Evolutionary conservation across 2,329 filamentous ascomycete species (phyloP).

Genomic region (Diplodia seriata): DNA sequence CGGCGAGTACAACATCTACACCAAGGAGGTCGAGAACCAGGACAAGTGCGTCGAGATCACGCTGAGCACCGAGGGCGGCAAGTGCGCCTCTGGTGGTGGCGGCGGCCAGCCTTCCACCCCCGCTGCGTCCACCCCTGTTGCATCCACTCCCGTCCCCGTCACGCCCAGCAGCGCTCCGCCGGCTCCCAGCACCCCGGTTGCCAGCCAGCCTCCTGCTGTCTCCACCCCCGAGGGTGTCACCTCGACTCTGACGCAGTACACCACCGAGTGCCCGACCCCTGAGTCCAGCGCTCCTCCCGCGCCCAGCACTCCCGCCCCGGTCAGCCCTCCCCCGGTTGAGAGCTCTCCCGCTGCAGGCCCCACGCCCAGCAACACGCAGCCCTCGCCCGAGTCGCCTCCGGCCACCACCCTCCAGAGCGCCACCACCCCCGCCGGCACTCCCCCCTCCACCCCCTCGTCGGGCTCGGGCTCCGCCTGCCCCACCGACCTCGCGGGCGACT

Average conservation of each 20-base stretch:
- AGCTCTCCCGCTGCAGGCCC: not conserved
- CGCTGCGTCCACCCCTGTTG: slow-evolving; percentile 40
- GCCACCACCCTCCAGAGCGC: slow-evolving; percentile 10
- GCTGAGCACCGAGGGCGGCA: slow-evolving; percentile 42
- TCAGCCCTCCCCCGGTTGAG: not conserved
- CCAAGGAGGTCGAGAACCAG: slow-evolving; percentile 49
- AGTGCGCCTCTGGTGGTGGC: slow-evolving; percentile 43
- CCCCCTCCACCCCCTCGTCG: slow-evolving; percentile 24
- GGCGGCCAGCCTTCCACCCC: slow-evolving; percentile 9
- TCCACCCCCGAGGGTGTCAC: slow-evolving; percentile 8
- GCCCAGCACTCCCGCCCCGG: slow-evolving; percentile 30
- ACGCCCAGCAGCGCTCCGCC: not conserved
- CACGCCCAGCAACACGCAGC: slow-evolving; percentile 1
- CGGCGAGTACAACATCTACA: slow-evolving; percentile 64
- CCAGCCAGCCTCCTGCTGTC: not conserved
- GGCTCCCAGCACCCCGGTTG: slow-evolving; percentile 10
- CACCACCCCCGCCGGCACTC: slow-evolving; percentile 27
- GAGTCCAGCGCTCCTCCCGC: slow-evolving; percentile 30
- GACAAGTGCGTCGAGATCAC: slow-evolving; percentile 59
- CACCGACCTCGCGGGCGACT: slow-evolving; percentile 43
- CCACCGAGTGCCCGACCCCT: slow-evolving; percentile 21
- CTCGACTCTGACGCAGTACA: slow-evolving; percentile 25
- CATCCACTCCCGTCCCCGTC: slow-evolving; percentile 33
- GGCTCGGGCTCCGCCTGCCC: slow-evolving; percentile 31
- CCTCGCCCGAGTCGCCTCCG: not conserved